Conservation (phyloP, 306 rosid genomes). For the Purshia tridentata region DNA sequence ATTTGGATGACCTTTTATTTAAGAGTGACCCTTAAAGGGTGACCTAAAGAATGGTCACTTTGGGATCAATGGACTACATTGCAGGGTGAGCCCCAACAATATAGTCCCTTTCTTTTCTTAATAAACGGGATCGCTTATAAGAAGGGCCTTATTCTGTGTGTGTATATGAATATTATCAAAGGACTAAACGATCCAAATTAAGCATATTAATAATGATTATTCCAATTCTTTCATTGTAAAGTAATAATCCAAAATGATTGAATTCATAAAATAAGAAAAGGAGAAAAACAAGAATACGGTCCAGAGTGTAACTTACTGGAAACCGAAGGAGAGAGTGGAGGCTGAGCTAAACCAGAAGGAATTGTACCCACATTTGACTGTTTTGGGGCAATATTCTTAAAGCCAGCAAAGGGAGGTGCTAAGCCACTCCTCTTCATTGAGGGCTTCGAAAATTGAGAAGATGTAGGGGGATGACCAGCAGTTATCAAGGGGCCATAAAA, state of each 20-base stretch:
- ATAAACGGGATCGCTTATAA: not conserved
- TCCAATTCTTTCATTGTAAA: slow-evolving; percentile 8
- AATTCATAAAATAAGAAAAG: not conserved
- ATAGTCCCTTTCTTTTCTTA: not conserved
- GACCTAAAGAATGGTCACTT: not conserved
- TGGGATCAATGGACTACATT: not conserved
- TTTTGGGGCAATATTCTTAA: slow-evolving; percentile 53
- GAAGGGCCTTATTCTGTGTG: not conserved
- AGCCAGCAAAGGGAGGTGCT: slow-evolving; percentile 53
- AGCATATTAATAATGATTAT: slow-evolving; percentile 5
- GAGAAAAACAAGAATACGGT: not conserved
- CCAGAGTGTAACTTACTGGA: slow-evolving; percentile 50
- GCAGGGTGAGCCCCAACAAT: not conserved
- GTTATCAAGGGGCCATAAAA: slow-evolving; percentile 41
- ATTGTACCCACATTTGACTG: slow-evolving; percentile 49
- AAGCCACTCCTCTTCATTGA: slow-evolving; percentile 53
- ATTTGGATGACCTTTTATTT: not conserved
- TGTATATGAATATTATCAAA: too few relatives aligned
- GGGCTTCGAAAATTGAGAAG: slow-evolving; percentile 57
- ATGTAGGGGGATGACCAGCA: slow-evolving; percentile 46
- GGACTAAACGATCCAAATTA: not conserved
- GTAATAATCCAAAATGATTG: slow-evolving; percentile 10
- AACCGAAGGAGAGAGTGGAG: slow-evolving; percentile 61
- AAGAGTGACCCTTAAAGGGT: not conserved
- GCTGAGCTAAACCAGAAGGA: slow-evolving; percentile 69